These are phyloP conservation scores for Murraya koenigii DNA, from an alignment of 345 rosid species.

Conservation along the genomic window DNA sequence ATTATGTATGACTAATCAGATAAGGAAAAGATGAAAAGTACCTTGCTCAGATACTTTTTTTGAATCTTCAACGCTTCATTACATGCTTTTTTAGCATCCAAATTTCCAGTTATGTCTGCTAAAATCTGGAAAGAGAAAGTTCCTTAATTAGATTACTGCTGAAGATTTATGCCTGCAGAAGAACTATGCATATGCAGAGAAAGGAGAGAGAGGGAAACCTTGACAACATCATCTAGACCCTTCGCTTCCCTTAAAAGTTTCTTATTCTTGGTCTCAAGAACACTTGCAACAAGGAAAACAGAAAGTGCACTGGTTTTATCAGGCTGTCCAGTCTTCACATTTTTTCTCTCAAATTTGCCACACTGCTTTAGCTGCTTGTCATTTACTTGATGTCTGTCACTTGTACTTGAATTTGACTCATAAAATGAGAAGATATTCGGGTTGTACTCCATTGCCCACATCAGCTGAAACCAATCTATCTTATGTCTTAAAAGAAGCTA, in stretches of 20 bases:
- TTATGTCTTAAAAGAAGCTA: slow-evolving; percentile 26
- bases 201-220: slow-evolving; percentile 38
- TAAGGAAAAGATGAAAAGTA: slow-evolving; percentile 13
- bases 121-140: slow-evolving; percentile 52
- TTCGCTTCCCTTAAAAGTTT: slow-evolving; percentile 79
- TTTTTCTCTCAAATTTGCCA: slow-evolving; percentile 78
- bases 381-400: slow-evolving; percentile 22
- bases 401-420: slow-evolving; percentile 33
- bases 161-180: background rate
- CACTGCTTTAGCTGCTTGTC: slow-evolving; percentile 65
- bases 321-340: slow-evolving; percentile 44
- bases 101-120: slow-evolving; percentile 63
- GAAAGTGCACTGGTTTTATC: slow-evolving; percentile 61
- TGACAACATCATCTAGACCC: slow-evolving; percentile 86
- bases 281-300: slow-evolving; percentile 82
- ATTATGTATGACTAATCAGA: background rate
- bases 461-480: slow-evolving; percentile 61
- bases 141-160: slow-evolving; percentile 4
- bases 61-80: slow-evolving; percentile 79
- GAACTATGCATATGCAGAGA: background rate
- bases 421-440: slow-evolving; percentile 68
- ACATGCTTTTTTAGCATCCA: slow-evolving; percentile 87
- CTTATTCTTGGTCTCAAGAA: slow-evolving; percentile 86
- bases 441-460: slow-evolving; percentile 98
- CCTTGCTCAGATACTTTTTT: slow-evolving; percentile 74